Base-by-base conservation (phyloP, 352 stramenopile species). In the Pythium sukuiense region DNA sequence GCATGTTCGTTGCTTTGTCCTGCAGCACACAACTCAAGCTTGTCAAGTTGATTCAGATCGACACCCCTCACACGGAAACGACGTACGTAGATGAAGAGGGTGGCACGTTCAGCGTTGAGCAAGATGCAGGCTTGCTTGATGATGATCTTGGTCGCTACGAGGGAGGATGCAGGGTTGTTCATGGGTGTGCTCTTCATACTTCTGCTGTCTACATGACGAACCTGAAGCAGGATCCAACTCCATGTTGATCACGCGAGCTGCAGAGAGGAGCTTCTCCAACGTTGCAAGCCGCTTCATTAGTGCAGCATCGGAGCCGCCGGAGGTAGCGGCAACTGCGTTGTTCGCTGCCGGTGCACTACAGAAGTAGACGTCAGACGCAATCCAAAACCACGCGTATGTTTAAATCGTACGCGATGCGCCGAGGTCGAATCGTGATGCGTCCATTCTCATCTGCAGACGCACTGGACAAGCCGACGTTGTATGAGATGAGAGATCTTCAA, bases 21-120 rank as follows among this genome's bases (percentile, higher is more conserved):
- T 93, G 45, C 56, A 55, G 14, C 32, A 37, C 14, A 24, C 20
- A 24, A 24, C 20, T 24, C 20, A 24, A 24, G 20, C 20, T 24
- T 24, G 20, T 24, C 20, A 24, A 24, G 20, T 24, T 24, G 20
- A 24, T 24, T 24, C 20, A 24, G 20, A 24, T 24, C 20, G 20
- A 24, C 20, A 24, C 20, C 20, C 20, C 20, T 24, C 20, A 24
- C 20, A 24, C 20, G 20, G 20, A 24, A n/a, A 41, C 13, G 11
- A 59, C 76, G 57, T 48, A 92, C 87, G 61, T 96, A 87, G 43
- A 92, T 90, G 73, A 97, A 98, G 0, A 98, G 65, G 0, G 92
- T 97, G 11, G 91, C 89, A 43, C 91, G 77, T 57, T 98, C 93
- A 5, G 86, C 90, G 41, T 93, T 93, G 27, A 98, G 81, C 7